Base-by-base conservation (phyloP, 257 asterid genomes). In the Solanum chaucha region DNA sequence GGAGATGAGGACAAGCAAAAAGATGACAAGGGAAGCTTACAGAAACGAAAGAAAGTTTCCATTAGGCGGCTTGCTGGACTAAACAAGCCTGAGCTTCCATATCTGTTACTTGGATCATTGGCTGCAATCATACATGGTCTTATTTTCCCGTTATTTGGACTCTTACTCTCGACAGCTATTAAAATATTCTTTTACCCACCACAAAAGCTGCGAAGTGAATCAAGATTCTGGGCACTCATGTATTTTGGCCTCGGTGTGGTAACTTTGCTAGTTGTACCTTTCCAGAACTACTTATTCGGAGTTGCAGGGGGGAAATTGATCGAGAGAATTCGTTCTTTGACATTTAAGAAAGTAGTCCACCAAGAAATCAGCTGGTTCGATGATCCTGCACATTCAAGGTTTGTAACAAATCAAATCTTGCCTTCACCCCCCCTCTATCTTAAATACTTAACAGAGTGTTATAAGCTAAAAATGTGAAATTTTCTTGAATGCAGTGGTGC, bases 311-410 rank as follows among this genome's bases (percentile, higher is more conserved):
- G 95, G 6, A 95, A 88, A 65, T 86, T 96, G 92, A 91, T 96
- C 9, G 89, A 88, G 71, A 92, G 98, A 88, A 89, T 96, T 61
- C 96, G 99, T 41, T 92, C 97, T 12, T 17, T 95, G 88, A 68
- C 95, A 0, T 96, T 96, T 86, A 90, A 88, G 86, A 96, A 93
- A 87, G 94, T 96, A 1, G 97, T 95, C 58, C 94, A 94, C 92
- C 97, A 93, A 83, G 98, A 96, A 91, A 95, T 96, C 83, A 91
- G 96, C 65, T 96, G 99, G 99, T 95, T 95, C 41, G 99, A 96
- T 74, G 95, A 96, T 88, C 95, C 99, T 81, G 93, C 92, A 77
- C 93, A 96, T 90, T 95, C 99, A 82, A 96, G 99, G 99, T 96
- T 6, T n/a, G 72, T 87, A 46, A 15, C 84, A 78, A 78, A 78